phyloP scores from a whole-genome alignment of 345 rosid genomes.

The Arabis hirsuta region DNA sequence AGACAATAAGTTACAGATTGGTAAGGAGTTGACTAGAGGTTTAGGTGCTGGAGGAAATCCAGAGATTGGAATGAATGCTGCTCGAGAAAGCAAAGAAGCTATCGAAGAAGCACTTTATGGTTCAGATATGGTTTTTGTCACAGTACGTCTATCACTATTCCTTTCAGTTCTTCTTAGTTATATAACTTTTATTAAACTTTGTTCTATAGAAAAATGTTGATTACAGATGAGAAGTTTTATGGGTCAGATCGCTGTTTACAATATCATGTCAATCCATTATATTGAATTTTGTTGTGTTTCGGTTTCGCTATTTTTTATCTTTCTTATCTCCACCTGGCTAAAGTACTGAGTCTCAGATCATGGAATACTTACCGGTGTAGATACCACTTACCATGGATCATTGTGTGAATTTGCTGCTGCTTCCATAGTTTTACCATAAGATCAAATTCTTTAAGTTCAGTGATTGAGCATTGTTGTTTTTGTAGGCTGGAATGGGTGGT shows the following conservation, averaged over 20 bases:
- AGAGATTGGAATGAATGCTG: conserved; percentile 92
- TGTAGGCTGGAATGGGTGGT: conserved; percentile 98
- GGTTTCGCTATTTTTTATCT: not conserved
- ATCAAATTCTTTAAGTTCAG: not conserved
- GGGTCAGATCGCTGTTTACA: not conserved
- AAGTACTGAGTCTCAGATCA: not conserved
- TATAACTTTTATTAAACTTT: not conserved
- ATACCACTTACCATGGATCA: not conserved
- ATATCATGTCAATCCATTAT: not conserved
- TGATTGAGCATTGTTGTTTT: not conserved
- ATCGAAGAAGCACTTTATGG: conserved; percentile 87
- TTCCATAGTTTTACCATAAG: not conserved
- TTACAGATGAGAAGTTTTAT: not conserved
- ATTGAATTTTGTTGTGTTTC: not conserved
- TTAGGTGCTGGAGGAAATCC: conserved; percentile 98
- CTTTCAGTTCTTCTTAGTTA: not conserved
- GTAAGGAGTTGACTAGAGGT: conserved; percentile 90
- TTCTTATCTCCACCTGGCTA: not conserved
- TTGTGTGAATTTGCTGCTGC: not conserved
- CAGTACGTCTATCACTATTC: conserved; percentile 54
- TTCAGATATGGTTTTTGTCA: conserved; percentile 92
- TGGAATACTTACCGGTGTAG: not conserved
- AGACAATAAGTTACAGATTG: conserved; percentile 78
- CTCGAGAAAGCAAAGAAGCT: conserved; percentile 79
- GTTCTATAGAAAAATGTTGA: not conserved